Base-by-base conservation (phyloP, 1,139 yeast genomes). In the Taphrina wiesneri region DNA sequence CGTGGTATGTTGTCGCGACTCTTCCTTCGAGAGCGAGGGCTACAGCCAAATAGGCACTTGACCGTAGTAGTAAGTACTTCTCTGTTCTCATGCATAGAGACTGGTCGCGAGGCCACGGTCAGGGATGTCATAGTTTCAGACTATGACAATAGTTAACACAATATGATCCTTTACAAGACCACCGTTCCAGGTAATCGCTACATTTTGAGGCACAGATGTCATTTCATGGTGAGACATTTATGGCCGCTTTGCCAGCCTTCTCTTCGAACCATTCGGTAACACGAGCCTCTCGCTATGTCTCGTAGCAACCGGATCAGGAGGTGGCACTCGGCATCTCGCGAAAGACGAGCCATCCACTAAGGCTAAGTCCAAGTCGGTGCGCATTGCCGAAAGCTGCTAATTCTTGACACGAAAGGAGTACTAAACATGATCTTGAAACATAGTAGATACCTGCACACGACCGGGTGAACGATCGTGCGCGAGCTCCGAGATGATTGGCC, bases 161-260 rank as follows among this genome's bases (percentile, higher is more conserved):
- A 39, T 39, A 19, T 1, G n/a, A 19, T 39, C n/a, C 19, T 9
- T n/a, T 39, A n/a, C 15, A 39, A 39, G 43, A 3, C 17, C 19
- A n/a, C 17, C 6, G 43, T 19, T 15, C 43, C 43, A 39, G 13
- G n/a, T 39, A 39, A 13, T 6, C 6, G 43, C 43, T 39, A n/a
- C 17, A 39, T 39, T n/a, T 7, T 9, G 17, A 13, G 43, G 43
- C 19, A 39, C 43, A 39, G 43, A 39, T 39, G 43, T 39, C 43
- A 39, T 39, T 39, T n/a, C 19, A n/a, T 13, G 43, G 49, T 45
- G 49, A 45, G 49, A 45, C 49, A 45, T 45, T 45, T 45, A 28
- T 45, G 49, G 49, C 21, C 26, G 49, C 28, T 45, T 9, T 23
- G 28, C 49, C 49, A 45, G 49, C 49, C 49, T 21, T 45, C 28